Conservation (phyloP, 2,329 filamentous ascomycete species). For the Epichloe festucae region DNA sequence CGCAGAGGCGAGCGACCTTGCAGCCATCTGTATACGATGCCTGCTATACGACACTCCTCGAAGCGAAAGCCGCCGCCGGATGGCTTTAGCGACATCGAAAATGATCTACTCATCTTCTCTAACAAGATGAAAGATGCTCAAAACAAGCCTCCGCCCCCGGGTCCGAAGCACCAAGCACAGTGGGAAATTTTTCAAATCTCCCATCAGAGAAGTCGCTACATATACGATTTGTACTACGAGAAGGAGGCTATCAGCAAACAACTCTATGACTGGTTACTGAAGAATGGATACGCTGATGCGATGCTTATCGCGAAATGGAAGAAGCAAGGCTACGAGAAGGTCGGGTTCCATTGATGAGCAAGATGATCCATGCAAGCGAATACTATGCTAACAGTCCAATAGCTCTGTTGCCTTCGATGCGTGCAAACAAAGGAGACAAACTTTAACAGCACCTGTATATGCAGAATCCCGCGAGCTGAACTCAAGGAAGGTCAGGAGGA, state of each 20-base stretch:
- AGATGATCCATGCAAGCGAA: constrained; percentile 5
- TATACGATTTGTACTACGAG: constrained; percentile 96
- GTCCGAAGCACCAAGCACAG: constrained; percentile 72
- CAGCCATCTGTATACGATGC: constrained; percentile 39
- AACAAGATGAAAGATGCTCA: constrained; percentile 96
- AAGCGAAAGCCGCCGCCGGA: constrained; percentile 74
- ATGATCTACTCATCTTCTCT: constrained; percentile 70
- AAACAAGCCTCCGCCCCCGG: constrained; percentile 71
- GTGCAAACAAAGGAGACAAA: constrained; percentile 99
- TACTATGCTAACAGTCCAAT: constrained; percentile 1
- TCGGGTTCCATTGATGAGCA: constrained; percentile 23
- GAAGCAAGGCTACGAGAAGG: constrained; percentile 98
- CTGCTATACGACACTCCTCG: constrained; percentile 59
- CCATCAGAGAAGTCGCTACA: constrained; percentile 82
- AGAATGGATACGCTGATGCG: constrained; percentile 90
- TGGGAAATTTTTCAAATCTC: constrained; percentile 98
- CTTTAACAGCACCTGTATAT: constrained; percentile 95
- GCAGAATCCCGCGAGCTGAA: constrained; percentile 79
- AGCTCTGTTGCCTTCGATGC: constrained; percentile 89
- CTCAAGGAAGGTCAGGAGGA: constrained; percentile 74
- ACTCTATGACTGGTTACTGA: constrained; percentile 91
- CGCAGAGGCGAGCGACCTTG: not conserved
- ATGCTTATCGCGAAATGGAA: constrained; percentile 99
- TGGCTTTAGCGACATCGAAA: constrained; percentile 79
- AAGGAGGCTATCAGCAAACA: constrained; percentile 89